These are phyloP conservation scores for Punctularia strigosozonata DNA, from an alignment of 768 basidiomycete genomes.

Conservation along the genomic window DNA sequence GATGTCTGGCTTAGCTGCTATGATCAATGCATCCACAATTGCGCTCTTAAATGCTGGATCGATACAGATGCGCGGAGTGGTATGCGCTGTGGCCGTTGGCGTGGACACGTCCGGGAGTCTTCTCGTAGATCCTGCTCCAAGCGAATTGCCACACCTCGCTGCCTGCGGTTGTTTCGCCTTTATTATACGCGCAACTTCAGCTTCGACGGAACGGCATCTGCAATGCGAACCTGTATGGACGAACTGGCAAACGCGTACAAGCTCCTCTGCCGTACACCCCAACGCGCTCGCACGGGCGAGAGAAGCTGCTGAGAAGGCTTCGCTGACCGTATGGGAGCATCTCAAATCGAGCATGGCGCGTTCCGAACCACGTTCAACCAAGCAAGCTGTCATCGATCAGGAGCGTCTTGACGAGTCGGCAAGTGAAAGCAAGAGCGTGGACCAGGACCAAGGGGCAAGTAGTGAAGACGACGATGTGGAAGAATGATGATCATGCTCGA, in stretches of 20 bases:
- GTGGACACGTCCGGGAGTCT: conserved; percentile 14
- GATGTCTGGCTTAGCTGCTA: conserved; percentile 46
- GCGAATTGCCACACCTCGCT: conserved; percentile 23
- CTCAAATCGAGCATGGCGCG: too few species aligned
- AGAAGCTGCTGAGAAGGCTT: too few species aligned
- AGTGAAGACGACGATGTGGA: too few species aligned
- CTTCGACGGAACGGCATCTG: conserved; percentile 19
- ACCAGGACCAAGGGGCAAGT: too few species aligned
- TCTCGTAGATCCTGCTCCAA: conserved; percentile 41
- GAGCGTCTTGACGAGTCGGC: too few species aligned
- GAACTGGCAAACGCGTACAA: conserved; percentile 32
- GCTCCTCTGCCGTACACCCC: conserved; percentile 27
- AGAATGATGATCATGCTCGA: too few species aligned
- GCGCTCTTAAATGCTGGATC: conserved; percentile 62
- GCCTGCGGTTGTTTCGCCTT: conserved; percentile 65
- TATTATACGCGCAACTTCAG: conserved; percentile 19
- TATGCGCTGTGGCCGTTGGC: conserved; percentile 56
- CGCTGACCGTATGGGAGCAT: too few species aligned
- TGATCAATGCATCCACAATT: conserved; percentile 60
- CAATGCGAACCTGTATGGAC: conserved; percentile 38
- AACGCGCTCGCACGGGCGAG: conserved; percentile 31
- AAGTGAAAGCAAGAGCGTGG: too few species aligned
- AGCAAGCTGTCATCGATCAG: too few species aligned
- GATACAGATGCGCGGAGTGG: conserved; percentile 63
- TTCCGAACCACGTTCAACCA: too few species aligned